Evolutionary conservation across 1,284 basidiomycete species (phyloP).

Genomic region (Farysia itapuensis): DNA sequence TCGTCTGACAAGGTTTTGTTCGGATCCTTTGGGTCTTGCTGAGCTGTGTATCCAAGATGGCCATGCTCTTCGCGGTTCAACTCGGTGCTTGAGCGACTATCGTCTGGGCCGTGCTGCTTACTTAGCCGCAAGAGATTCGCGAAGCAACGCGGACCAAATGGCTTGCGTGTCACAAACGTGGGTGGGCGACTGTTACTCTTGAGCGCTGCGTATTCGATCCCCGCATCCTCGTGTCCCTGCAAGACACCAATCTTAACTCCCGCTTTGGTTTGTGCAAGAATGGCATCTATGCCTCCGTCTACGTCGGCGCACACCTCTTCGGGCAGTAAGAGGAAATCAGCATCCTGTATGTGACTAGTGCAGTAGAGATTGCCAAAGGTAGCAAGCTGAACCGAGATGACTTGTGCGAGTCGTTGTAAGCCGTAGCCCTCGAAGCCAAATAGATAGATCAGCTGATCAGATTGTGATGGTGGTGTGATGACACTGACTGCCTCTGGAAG

Average conservation of each 20-base stretch:
- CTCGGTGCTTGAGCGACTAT: slow-evolving; percentile 5
- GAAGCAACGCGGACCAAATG: slow-evolving; percentile 39
- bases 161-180: slow-evolving; percentile 41
- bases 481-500: slow-evolving; percentile 10
- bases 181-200: slow-evolving; percentile 28
- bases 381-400: slow-evolving; percentile 39
- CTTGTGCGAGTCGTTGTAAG: slow-evolving; percentile 32
- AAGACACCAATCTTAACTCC: slow-evolving; percentile 43
- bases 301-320: slow-evolving; percentile 33
- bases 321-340: slow-evolving; percentile 36
- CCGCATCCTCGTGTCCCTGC: slow-evolving; percentile 39
- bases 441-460: slow-evolving; percentile 38
- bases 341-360: slow-evolving; percentile 32
- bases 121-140: slow-evolving; percentile 25
- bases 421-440: slow-evolving; percentile 39
- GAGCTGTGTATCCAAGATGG: slow-evolving; percentile 23
- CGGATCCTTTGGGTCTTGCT: slow-evolving; percentile 6
- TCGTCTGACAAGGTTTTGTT: slow-evolving; percentile 2
- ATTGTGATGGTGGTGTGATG: slow-evolving; percentile 8
- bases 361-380: slow-evolving; percentile 44
- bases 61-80: slow-evolving; percentile 13
- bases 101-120: slow-evolving; percentile 10
- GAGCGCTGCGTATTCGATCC: slow-evolving; percentile 26
- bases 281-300: slow-evolving; percentile 22
- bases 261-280: slow-evolving; percentile 27